A percentile compares a stretch with the other conserved stretches of the same genome.
These are phyloP conservation scores for Trichoderma afroharzianum DNA, from an alignment of 2,329 filamentous ascomycete genomes.

Conservation along the genomic window DNA sequence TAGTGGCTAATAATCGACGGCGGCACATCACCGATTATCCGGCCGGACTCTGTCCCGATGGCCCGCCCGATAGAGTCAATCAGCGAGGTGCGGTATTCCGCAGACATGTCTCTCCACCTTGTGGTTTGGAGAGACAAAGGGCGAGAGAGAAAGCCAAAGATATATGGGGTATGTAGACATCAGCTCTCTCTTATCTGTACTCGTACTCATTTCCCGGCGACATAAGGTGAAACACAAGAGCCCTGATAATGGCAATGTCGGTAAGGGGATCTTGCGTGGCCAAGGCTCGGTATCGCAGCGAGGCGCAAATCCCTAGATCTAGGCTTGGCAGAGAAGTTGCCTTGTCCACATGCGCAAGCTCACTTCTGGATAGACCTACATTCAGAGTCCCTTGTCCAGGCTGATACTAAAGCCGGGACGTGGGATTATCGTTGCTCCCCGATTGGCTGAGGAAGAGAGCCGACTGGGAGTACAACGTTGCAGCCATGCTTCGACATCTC, in stretches of 20 bases:
- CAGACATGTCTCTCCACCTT: not conserved
- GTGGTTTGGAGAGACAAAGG: not conserved
- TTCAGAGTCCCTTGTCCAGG: not conserved
- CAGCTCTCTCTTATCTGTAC: not conserved
- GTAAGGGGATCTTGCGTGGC: not conserved
- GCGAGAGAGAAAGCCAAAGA: not conserved
- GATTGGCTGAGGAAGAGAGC: not conserved
- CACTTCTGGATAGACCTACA: not conserved
- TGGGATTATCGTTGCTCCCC: conserved; percentile 6
- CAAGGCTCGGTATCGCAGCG: not conserved
- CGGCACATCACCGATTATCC: not conserved
- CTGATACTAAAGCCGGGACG: not conserved
- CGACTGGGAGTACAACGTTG: conserved; percentile 14
- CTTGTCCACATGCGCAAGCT: not conserved
- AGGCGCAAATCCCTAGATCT: conserved; percentile 2
- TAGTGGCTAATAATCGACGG: not conserved
- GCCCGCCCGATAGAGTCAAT: not conserved
- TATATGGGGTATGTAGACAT: not conserved
- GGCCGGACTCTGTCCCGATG: conserved; percentile 4
- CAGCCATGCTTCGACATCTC: conserved; percentile 6
- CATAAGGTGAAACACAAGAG: not conserved
- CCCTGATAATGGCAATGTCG: not conserved
- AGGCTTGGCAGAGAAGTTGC: not conserved
- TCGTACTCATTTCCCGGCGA: not conserved
- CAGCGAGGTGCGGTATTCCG: not conserved